Evolutionary conservation across 495 filamentous ascomycete species (phyloP).

Genomic region (Trichoderma reesei): DNA sequence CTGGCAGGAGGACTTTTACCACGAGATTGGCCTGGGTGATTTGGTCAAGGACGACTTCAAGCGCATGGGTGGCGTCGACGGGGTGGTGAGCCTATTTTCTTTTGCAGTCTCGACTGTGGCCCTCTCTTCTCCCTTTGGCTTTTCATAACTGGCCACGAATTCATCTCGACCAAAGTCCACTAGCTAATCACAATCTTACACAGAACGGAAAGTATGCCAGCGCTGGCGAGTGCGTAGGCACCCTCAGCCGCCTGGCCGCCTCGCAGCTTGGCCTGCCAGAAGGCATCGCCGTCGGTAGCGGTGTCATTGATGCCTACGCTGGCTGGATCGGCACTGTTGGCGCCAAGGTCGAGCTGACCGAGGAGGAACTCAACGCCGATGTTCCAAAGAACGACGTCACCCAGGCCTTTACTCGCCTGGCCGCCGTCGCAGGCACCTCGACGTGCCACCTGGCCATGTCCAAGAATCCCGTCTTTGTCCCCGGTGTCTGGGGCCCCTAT

Average conservation of each 20-base stretch:
- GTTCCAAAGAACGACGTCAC: constrained; percentile 64
- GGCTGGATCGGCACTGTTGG: constrained; percentile 99
- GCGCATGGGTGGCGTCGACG: constrained; percentile 85
- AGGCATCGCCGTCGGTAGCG: constrained; percentile 86
- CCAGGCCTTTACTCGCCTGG: constrained; percentile 88
- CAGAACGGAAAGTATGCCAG: constrained; percentile 87
- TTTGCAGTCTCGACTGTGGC: constrained; percentile 11
- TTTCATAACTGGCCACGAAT: constrained; percentile 15
- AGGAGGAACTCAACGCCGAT: constrained; percentile 48
- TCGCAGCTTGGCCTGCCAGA: constrained; percentile 73
- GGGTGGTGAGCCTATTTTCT: constrained; percentile 64
- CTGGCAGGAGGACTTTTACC: constrained; percentile 92
- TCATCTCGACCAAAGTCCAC: constrained; percentile 5
- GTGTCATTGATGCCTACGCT: constrained; percentile 96
- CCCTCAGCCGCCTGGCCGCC: constrained; percentile 73
- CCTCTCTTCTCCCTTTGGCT: constrained; percentile 12
- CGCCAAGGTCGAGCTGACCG: constrained; percentile 68
- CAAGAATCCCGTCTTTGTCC: constrained; percentile 77
- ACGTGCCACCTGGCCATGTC: constrained; percentile 98
- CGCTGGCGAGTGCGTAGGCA: constrained; percentile 81
- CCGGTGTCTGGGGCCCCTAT: constrained; percentile 94
- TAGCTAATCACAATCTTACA: constrained; percentile 11
- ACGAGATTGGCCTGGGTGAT: constrained; percentile 72
- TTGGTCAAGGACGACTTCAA: constrained; percentile 76
- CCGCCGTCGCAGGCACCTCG: constrained; percentile 92